phyloP scores from a whole-genome alignment of 306 rosid genomes.

The Carpinus viminea region DNA sequence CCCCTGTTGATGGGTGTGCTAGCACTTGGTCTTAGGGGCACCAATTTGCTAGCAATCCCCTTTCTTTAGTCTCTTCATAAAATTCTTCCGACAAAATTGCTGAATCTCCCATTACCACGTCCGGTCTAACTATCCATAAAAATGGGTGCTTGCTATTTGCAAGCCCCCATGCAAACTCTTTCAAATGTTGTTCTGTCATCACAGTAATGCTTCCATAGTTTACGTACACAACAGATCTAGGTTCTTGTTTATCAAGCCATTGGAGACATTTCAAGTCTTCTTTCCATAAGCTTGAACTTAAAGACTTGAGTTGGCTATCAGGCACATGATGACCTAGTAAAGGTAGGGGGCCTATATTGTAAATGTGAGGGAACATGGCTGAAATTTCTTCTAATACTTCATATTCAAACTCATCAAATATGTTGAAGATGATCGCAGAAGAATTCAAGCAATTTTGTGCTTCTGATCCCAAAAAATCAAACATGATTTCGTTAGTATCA shows the following conservation, averaged over 20 bases:
- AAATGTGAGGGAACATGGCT: conserved; percentile 38
- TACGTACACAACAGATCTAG: conserved; percentile 44
- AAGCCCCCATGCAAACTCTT: conserved; percentile 56
- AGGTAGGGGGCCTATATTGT: conserved; percentile 46
- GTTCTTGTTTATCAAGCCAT: conserved; percentile 41
- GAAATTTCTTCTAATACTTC: conserved; percentile 42
- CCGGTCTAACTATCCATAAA: conserved; percentile 51
- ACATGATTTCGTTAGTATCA: conserved; percentile 33
- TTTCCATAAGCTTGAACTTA: conserved; percentile 40
- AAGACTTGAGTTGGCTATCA: conserved; percentile 23
- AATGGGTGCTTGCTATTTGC: conserved; percentile 45
- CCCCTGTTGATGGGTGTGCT: conserved; percentile 45
- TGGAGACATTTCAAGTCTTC: conserved; percentile 38
- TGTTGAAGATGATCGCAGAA: conserved; percentile 40
- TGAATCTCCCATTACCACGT: conserved; percentile 36
- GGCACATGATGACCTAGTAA: conserved; percentile 27
- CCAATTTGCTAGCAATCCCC: conserved; percentile 47
- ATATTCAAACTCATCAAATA: conserved; percentile 40
- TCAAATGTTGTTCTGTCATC: conserved; percentile 35
- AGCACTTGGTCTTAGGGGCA: conserved; percentile 46
- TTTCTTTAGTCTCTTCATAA: conserved; percentile 33
- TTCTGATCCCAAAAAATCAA: conserved; percentile 38
- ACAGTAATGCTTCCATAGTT: conserved; percentile 44
- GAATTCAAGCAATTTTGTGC: conserved; percentile 37
- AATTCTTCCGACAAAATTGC: conserved; percentile 31